Percentiles rank a stretch among this genome's conserved stretches.
phyloP scores from a whole-genome alignment of 306 rosid species.

The Dryas drummondii region DNA sequence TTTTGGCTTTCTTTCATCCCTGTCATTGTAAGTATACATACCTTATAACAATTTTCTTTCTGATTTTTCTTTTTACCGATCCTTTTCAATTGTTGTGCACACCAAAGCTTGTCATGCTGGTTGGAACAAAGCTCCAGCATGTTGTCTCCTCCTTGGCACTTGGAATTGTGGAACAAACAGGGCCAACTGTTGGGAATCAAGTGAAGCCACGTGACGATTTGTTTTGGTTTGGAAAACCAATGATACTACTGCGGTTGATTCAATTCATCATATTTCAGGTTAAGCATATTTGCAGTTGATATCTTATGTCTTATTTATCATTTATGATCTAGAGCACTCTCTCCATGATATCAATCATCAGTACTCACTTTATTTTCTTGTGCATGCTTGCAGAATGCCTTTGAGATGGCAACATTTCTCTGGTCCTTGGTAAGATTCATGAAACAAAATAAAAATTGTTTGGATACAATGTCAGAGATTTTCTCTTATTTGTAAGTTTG shows the following conservation, averaged over 20 bases:
- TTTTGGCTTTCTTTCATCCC: conserved; percentile 99
- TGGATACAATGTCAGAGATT: not conserved
- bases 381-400: conserved; percentile 73
- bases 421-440: conserved; percentile 81
- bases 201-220: conserved; percentile 84
- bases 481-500: not conserved
- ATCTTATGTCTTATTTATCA: conserved; percentile 3
- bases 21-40: conserved; percentile 63
- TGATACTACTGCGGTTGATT: conserved; percentile 67
- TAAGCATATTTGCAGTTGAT: conserved; percentile 3
- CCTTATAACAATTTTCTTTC: not conserved
- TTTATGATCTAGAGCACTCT: not conserved
- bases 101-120: conserved; percentile 84
- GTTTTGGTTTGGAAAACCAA: conserved; percentile 92
- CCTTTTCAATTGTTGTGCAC: conserved; percentile 29
- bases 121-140: conserved; percentile 96
- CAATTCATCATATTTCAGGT: conserved; percentile 98
- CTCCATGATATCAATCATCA: conserved; percentile 23
- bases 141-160: conserved; percentile 92
- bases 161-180: conserved; percentile 61
- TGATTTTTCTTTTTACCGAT: not conserved
- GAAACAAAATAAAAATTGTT: not conserved
- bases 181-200: conserved; percentile 58
- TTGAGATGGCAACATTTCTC: conserved; percentile 92
- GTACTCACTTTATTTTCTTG: conserved; percentile 12